Percentiles rank a stretch among this genome's conserved stretches.
Evolutionary conservation across 2,329 filamentous ascomycete species (phyloP).

Genomic region (Botrytis fabae): DNA sequence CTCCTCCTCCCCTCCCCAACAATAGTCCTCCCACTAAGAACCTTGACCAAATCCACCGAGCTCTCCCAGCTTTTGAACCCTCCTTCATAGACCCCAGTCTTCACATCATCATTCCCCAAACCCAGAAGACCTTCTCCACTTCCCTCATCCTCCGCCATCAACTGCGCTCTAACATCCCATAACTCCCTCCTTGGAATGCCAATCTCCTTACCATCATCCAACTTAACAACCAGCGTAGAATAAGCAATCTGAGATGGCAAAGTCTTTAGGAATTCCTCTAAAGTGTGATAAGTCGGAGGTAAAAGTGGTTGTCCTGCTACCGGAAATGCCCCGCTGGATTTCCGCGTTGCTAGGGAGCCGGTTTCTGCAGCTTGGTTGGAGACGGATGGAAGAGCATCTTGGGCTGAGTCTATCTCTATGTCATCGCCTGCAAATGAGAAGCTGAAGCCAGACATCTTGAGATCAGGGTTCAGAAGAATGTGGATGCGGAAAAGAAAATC

Average conservation of each 20-base stretch:
- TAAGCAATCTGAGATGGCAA: constrained; percentile 77
- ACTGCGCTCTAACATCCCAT: constrained; percentile 77
- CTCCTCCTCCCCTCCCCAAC: constrained; percentile 27
- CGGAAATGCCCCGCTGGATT: constrained; percentile 53
- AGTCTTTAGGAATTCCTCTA: constrained; percentile 52
- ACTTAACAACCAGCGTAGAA: constrained; percentile 58
- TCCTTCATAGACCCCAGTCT: constrained; percentile 80
- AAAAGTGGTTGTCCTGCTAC: constrained; percentile 62
- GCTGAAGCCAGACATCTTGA: constrained; percentile 33
- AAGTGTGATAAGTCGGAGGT: constrained; percentile 52
- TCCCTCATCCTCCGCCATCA: constrained; percentile 73
- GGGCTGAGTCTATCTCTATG: constrained; percentile 49
- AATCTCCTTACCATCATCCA: constrained; percentile 56
- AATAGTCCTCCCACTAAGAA: constrained; percentile 38
- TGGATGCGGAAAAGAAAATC: not conserved
- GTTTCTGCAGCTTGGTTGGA: constrained; percentile 40
- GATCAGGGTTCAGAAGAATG: not conserved
- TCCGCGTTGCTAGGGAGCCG: constrained; percentile 33
- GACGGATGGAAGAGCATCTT: constrained; percentile 8
- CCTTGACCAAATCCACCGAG: constrained; percentile 74
- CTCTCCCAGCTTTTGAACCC: constrained; percentile 92
- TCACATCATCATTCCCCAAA: constrained; percentile 71
- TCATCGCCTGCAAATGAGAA: constrained; percentile 65
- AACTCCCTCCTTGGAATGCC: constrained; percentile 71
- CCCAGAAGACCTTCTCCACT: constrained; percentile 53